phyloP scores from a whole-genome alignment of 73 alveolate genomes.

The Tetrahymena borealis region DNA sequence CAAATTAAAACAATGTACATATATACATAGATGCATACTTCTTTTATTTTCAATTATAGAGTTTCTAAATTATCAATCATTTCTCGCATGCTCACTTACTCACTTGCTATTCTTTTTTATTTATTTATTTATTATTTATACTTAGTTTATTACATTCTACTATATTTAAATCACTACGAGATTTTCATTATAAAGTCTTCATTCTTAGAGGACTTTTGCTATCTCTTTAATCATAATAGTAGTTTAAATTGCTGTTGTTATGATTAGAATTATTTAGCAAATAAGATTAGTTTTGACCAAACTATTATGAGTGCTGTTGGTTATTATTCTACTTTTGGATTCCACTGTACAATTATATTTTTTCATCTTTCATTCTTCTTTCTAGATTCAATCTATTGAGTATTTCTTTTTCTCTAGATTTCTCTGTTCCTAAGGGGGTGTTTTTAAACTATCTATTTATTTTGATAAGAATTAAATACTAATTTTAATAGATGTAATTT shows the following conservation, averaged over 20 bases:
- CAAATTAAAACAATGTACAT: no score
- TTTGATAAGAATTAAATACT: background rate
- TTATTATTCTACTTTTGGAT: background rate
- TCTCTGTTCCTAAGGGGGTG: background rate
- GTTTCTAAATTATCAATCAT: no score
- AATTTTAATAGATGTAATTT: background rate
- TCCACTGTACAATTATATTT: background rate
- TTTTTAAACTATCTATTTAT: background rate
- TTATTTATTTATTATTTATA: no score
- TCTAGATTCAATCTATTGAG: background rate
- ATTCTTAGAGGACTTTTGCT: background rate
- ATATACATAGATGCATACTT: no score
- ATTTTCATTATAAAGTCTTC: background rate
- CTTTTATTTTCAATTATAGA: no score
- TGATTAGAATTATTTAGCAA: background rate
- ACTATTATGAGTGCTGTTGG: background rate
- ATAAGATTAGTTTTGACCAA: background rate
- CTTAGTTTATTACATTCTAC: no score
- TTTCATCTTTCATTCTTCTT: slow-evolving; percentile 1
- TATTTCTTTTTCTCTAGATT: background rate
- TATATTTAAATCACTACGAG: no score
- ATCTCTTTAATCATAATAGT: background rate
- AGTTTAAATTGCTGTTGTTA: background rate
- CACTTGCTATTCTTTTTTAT: no score
- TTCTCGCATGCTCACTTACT: no score